Base-by-base conservation (phyloP, 441 rosid genomes). In the Brassica balearica region DNA sequence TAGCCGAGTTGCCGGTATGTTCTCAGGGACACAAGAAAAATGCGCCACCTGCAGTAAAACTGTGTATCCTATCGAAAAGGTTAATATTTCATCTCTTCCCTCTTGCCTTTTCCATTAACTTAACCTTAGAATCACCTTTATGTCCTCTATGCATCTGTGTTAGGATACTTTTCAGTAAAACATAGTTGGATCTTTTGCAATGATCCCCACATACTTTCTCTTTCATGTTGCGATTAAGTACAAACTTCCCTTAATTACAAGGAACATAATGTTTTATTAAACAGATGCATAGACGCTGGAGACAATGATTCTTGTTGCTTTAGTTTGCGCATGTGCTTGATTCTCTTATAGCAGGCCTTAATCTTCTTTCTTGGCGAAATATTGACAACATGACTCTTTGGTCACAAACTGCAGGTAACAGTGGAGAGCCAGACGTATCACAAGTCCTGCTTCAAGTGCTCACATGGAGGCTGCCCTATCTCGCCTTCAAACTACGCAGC, bases 31-130 rank as follows among this genome's bases (percentile, higher is more conserved):
- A 14, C 97, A 87, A 80, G 98, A 94, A 38, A 94, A 94, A 80
- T 92, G 97, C 23, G 95, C 95, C 64, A 88, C 95, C 64, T 92
- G 97, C 81, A 87, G 94, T 69, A 94, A 91, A 91, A 94, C 98
- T 68, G 98, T 92, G 34, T 94, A 94, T 84, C 97, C 97, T 0
- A 86, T 94, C 12, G 97, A 94, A 86, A 94, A 94, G 97, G 98
- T 92, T 82, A 17, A 38, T 64, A 65, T 46, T 65, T 29, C 32
- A n/a, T 6, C 29, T 25, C 29, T n/a, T 23, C 8, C 6, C 19
- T 51, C 51, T 41, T 48, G 5, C 51, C 8, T 27, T 46, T 60
- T 32, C 62, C 8, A 34, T 58, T 8, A 38, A 2, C 58, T n/a
- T 60, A 12, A 48, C 12, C 43, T n/a, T 0, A 46, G 19, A 20